phyloP scores from a whole-genome alignment of 495 filamentous ascomycete genomes.

The Aspergillus sparsus region DNA sequence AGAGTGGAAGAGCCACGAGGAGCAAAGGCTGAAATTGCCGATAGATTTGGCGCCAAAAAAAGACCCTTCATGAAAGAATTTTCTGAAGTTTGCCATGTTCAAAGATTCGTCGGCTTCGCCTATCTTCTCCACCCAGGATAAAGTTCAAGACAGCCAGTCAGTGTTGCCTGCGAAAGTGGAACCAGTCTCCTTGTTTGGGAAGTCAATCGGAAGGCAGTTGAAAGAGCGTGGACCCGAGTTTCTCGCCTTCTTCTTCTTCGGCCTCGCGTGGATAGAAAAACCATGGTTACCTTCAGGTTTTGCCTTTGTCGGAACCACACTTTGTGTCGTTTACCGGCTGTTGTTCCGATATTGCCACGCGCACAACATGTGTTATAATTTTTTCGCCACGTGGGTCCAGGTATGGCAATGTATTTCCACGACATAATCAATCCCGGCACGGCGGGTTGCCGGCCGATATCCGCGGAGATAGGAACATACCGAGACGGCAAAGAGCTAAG shows the following conservation, averaged over 20 bases:
- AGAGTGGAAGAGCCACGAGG: not conserved
- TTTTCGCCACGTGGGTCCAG: conserved; percentile 15
- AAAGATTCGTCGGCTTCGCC: not conserved
- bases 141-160: not conserved
- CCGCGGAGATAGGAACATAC: not conserved
- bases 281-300: conserved; percentile 15
- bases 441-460: conserved; percentile 5
- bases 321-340: not conserved
- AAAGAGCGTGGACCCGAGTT: not conserved
- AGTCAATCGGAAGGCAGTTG: not conserved
- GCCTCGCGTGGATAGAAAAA: not conserved
- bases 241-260: conserved; percentile 11
- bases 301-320: conserved; percentile 19
- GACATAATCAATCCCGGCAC: not conserved
- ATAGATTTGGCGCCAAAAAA: not conserved
- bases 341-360: conserved; percentile 8
- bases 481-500: not conserved
- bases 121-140: not conserved
- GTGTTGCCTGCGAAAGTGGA: not conserved
- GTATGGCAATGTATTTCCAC: conserved; percentile 11
- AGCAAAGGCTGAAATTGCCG: not conserved
- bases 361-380: not conserved
- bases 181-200: not conserved
- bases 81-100: not conserved
- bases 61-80: not conserved